Conservation (phyloP, 2,329 filamentous ascomycete genomes). For the Sporothrix mexicana region DNA sequence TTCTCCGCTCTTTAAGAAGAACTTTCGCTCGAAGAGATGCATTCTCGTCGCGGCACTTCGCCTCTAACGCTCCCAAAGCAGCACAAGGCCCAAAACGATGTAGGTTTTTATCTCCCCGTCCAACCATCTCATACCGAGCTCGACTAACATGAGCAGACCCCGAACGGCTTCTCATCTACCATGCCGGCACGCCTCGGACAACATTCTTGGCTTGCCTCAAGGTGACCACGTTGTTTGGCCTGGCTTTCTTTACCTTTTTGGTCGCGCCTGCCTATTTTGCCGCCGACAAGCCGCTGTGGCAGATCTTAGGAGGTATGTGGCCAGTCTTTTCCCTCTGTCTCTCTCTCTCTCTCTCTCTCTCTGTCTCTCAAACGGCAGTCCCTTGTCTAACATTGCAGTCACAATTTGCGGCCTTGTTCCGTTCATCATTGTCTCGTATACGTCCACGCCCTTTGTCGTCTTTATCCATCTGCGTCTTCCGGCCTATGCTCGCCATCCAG, state of each 20-base stretch:
- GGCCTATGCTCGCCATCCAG: conserved; percentile 59
- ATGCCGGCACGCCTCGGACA: conserved; percentile 70
- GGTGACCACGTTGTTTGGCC: conserved; percentile 72
- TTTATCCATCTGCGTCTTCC: conserved; percentile 75
- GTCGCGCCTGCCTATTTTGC: conserved; percentile 64
- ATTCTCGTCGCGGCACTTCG: not conserved
- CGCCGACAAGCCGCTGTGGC: conserved; percentile 47
- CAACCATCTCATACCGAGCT: not conserved
- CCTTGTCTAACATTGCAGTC: conserved; percentile 49
- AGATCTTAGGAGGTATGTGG: conserved; percentile 49
- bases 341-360: not conserved
- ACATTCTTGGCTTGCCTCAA: conserved; percentile 74
- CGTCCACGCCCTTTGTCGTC: conserved; percentile 72
- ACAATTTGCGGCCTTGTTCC: conserved; percentile 67
- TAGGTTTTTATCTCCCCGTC: not conserved
- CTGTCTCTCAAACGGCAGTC: not conserved
- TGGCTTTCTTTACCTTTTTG: conserved; percentile 68
- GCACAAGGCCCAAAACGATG: conserved; percentile 5
- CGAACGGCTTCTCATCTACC: conserved; percentile 71
- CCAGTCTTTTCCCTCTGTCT: not conserved
- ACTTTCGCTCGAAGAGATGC: not conserved
- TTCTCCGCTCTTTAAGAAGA: not conserved
- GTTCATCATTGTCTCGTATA: conserved; percentile 67
- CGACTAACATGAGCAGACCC: conserved; percentile 45
- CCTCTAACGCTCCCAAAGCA: not conserved